Conservation (phyloP, 2,329 filamentous ascomycete species). For the Claviceps quebecensis region DNA sequence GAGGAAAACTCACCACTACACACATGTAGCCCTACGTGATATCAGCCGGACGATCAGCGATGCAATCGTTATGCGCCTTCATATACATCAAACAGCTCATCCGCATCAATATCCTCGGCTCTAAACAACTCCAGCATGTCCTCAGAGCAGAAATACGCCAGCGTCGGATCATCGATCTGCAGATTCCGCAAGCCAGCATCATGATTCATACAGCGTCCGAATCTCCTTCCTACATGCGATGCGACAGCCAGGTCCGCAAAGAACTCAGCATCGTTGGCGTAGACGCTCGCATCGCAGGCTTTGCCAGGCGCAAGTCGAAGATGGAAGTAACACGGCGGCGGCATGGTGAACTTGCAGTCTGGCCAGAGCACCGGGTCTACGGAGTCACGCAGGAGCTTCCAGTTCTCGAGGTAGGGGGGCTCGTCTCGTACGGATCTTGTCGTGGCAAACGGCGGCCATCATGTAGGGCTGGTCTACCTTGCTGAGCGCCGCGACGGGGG, state of each 20-base stretch:
- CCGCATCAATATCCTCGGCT: slow-evolving; percentile 44
- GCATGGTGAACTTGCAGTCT: slow-evolving; percentile 54
- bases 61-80: slow-evolving; percentile 58
- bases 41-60: slow-evolving; percentile 45
- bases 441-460: slow-evolving; percentile 27
- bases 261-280: slow-evolving; percentile 38
- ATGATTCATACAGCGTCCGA: slow-evolving; percentile 38
- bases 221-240: slow-evolving; percentile 42
- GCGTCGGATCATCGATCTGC: slow-evolving; percentile 49
- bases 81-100: slow-evolving; percentile 58
- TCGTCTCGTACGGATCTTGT: slow-evolving; percentile 27
- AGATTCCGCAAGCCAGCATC: slow-evolving; percentile 40
- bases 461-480: slow-evolving; percentile 23
- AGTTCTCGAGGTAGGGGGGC: slow-evolving; percentile 30
- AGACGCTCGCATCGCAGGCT: slow-evolving; percentile 38
- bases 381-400: slow-evolving; percentile 21
- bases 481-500: slow-evolving; percentile 24
- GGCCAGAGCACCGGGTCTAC: slow-evolving; percentile 45
- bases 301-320: slow-evolving; percentile 33
- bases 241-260: slow-evolving; percentile 42
- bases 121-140: slow-evolving; percentile 47
- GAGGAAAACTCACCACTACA: slow-evolving; percentile 20
- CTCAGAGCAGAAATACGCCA: slow-evolving; percentile 54
- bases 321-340: slow-evolving; percentile 57
- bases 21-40: slow-evolving; percentile 61